Evolutionary conservation across 768 basidiomycete genomes (phyloP).

Genomic region (Gloeostereum incarnatum): DNA sequence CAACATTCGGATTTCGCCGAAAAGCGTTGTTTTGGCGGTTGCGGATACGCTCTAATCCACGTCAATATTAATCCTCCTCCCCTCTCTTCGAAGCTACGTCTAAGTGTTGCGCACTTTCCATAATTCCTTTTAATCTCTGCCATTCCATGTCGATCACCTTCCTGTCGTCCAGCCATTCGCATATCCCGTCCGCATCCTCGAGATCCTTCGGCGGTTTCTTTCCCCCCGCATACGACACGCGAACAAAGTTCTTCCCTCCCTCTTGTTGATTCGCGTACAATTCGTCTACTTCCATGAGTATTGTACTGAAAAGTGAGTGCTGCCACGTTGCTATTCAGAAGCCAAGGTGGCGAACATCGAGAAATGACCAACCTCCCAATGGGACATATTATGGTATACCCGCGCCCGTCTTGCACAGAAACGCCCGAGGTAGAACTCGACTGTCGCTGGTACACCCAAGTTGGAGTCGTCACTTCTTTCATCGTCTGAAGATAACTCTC

Average conservation of each 20-base stretch:
- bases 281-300: constrained; percentile 49
- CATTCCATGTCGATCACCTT: constrained; percentile 61
- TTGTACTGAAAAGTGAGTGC: constrained; percentile 55
- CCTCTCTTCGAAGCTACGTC: constrained; percentile 41
- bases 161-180: constrained; percentile 73
- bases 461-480: constrained; percentile 12
- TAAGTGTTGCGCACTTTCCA: constrained; percentile 62
- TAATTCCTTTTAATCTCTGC: constrained; percentile 61
- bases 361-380: constrained; percentile 65
- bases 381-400: constrained; percentile 64
- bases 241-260: constrained; percentile 38
- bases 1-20: no score
- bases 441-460: constrained; percentile 9
- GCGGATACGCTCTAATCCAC: no score
- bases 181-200: constrained; percentile 66
- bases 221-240: constrained; percentile 45
- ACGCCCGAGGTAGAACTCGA: constrained; percentile 59
- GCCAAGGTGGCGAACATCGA: constrained; percentile 1
- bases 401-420: constrained; percentile 66
- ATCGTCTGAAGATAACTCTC: constrained; percentile 4
- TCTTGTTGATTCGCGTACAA: constrained; percentile 29
- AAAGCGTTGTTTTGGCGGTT: no score
- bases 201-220: constrained; percentile 56
- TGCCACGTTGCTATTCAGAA: constrained; percentile 16
- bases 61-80: constrained; percentile 25